Conservation (phyloP, 2,329 filamentous ascomycete species). For the Phaeoacremonium minimum region DNA sequence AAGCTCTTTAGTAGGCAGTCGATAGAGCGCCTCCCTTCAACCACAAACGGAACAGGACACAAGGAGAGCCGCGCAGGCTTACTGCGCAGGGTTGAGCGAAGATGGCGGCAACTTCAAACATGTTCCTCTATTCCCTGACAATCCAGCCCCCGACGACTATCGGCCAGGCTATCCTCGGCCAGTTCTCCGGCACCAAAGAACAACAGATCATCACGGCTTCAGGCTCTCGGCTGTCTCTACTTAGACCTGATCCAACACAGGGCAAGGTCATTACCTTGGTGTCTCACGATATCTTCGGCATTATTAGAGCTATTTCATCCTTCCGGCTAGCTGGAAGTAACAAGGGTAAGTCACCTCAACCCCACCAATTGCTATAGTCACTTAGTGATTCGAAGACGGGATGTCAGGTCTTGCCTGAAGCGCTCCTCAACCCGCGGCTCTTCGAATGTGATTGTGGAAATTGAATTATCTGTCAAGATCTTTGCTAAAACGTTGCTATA, state of each 20-base stretch:
- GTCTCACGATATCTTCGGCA: slow-evolving; percentile 93
- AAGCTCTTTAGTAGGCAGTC: no score
- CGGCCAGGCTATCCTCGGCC: slow-evolving; percentile 85
- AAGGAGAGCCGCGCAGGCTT: no score
- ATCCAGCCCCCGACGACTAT: slow-evolving; percentile 88
- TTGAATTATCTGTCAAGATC: no score
- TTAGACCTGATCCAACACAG: slow-evolving; percentile 79
- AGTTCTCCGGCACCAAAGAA: slow-evolving; percentile 94
- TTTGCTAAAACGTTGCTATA: slow-evolving; percentile 30
- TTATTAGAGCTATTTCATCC: slow-evolving; percentile 82
- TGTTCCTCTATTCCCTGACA: slow-evolving; percentile 98
- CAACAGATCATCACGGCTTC: slow-evolving; percentile 95
- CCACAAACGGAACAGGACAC: no score
- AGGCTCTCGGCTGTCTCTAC: slow-evolving; percentile 82
- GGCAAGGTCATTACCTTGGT: slow-evolving; percentile 83
- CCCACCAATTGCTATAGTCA: slow-evolving; percentile 42
- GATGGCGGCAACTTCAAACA: slow-evolving; percentile 97
- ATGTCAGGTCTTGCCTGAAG: slow-evolving; percentile 37
- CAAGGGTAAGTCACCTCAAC: slow-evolving; percentile 72
- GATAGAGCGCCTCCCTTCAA: no score
- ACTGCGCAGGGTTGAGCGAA: slow-evolving; percentile 39
- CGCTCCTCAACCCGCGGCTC: slow-evolving; percentile 12
- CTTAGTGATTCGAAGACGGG: slow-evolving; percentile 68
- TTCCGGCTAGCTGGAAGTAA: slow-evolving; percentile 90
- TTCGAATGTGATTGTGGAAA: no score